Base-by-base conservation (phyloP, 768 basidiomycete species). In the Paxillus ammoniavirescens region DNA sequence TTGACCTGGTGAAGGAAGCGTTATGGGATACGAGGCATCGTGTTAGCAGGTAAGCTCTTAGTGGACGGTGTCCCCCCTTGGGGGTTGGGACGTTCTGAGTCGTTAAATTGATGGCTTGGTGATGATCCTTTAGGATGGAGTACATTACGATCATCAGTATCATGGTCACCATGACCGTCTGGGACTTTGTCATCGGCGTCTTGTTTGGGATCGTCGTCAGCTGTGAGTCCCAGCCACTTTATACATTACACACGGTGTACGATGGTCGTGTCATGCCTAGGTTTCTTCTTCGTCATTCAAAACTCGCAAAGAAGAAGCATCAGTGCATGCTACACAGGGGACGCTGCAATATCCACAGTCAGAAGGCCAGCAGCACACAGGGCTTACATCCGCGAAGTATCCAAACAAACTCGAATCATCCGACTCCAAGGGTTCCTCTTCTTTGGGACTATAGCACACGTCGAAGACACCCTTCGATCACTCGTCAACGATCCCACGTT, bases 211-310 rank as follows among this genome's bases (percentile, higher is more conserved):
- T 98, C 63, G 75, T 96, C 51, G 84, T 93, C 52, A 92, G 92
- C 62, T 97, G 93, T 87, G 69, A 65, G 86, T 74, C 0, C 9
- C 43, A 40, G 4, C 8, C 5, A 35, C 45, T 4, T 36, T 38
- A 9, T 46, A 5, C 14, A 14, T 46, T 1, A 4, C 3, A 21
- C 15, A 30, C 26, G 10, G 56, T 53, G 38, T 46, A 30, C 7
- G 26, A 52, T 15, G 17, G 26, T 43, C 35, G 2, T 15, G 28
- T 21, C 38, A 8, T 38, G 23, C 35, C 40, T 38, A 91, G 91
- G 88, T 63, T 78, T 98, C 70, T 97, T 96, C 75, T 99, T 99
- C 64, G 96, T 99, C n/a, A 79, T 98, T 2, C 92, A 96, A 63
- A 96, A 91, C 54, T 97, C 94, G 0, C 89, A 87, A 61, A 71